phyloP scores from a whole-genome alignment of 176 grass and related monocot genomes.

The Triticum monococcum region DNA sequence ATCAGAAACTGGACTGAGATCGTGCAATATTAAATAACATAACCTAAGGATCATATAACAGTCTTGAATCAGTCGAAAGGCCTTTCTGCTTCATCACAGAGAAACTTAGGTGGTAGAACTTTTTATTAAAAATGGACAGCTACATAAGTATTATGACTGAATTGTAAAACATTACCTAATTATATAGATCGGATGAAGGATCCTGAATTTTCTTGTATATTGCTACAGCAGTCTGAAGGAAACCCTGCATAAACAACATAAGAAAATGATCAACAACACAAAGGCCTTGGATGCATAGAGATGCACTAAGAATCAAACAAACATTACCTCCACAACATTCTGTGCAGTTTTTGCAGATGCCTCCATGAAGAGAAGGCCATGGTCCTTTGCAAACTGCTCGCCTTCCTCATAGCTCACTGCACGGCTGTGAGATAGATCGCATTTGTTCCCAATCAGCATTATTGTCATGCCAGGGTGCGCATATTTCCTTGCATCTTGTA shows the following conservation, averaged over 20 bases:
- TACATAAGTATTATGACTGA: neutral
- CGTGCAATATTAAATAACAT: too few relatives aligned
- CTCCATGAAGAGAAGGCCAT: slow-evolving; percentile 77
- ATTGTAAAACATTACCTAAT: slow-evolving; percentile 40
- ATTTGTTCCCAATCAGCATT: slow-evolving; percentile 71
- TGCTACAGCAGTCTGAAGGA: slow-evolving; percentile 57
- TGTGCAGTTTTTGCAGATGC: slow-evolving; percentile 73
- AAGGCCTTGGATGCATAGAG: neutral
- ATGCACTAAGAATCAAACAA: neutral
- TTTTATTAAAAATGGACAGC: neutral
- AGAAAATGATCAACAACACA: neutral
- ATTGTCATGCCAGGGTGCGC: slow-evolving; percentile 70
- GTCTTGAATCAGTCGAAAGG: too few relatives aligned
- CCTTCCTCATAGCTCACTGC: slow-evolving; percentile 70
- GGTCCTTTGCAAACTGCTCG: slow-evolving; percentile 72
- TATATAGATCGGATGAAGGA: slow-evolving; percentile 67
- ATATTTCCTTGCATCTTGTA: slow-evolving; percentile 73
- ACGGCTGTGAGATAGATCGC: slow-evolving; percentile 64
- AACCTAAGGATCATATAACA: too few relatives aligned
- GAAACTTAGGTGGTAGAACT: neutral
- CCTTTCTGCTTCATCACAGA: neutral
- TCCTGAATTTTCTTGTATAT: slow-evolving; percentile 87
- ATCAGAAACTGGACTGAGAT: neutral
- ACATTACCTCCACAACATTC: slow-evolving; percentile 61
- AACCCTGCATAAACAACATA: slow-evolving; percentile 39